Evolutionary conservation across 2,329 filamentous ascomycete species (phyloP), one percentile per base, ranked within the genome.

Genomic region (Escovopsis weberi): DNA sequence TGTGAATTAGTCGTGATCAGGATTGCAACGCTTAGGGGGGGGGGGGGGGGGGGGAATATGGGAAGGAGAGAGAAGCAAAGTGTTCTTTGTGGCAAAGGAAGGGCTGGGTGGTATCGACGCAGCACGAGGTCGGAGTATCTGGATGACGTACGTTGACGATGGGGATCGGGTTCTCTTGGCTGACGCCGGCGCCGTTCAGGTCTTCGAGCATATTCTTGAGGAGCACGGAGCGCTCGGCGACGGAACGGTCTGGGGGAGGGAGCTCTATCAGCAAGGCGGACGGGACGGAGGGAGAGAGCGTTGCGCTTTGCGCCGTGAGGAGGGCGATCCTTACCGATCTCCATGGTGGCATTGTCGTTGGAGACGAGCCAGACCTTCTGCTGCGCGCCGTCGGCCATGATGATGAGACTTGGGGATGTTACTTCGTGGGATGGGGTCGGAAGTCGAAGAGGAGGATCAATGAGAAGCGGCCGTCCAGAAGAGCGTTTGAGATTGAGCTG

Each of bases 181-280:
- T 66, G 32, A 74, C 62, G 19, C 59, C 58, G 53, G 74, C 63
- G 23, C 82, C 80, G 51, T 86, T 87, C 39, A 96, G 68, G 68
- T 98, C 91, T 59, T 94, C 88, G 38, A 98, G 75, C 82, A 98
- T 82, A 72, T 96, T 94, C 78, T 94, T 95, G 71, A 98, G 93
- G 42, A 98, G 74, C 56, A 95, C 78, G 3, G 86, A 94, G 51
- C 89, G 85, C 70, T 94, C 86, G 36, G 85, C 86, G 47, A 96
- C 84, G 33, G 76, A 70, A 50, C 85, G 85, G 50, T 94, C 87
- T 84, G 8, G 3, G 28, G 8, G 28, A 11, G 28, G 8, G 28
- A 30, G 28, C 28, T 23, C 23, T 3, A 23, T 23, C 39, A 40
- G 23, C 38, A 23, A 23, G 23, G 23, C 30, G 37, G 12, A 30